phyloP scores from a whole-genome alignment of 345 rosid genomes.

The Draba incana region DNA sequence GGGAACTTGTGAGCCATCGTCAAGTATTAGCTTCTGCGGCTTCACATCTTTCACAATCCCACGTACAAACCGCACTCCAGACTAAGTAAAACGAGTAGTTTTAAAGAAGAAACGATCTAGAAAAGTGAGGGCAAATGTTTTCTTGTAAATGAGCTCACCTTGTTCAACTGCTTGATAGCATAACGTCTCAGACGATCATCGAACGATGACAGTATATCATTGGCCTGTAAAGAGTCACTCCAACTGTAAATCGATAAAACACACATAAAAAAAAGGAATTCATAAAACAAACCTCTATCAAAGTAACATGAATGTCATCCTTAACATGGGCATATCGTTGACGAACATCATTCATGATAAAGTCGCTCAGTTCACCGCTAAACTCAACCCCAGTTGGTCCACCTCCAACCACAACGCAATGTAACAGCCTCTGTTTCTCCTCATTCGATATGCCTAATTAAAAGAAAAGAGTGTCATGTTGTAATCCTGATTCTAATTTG shows the following conservation, averaged over 20 bases:
- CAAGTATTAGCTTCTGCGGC: conserved; percentile 72
- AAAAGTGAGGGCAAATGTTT: not conserved
- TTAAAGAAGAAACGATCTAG: not conserved
- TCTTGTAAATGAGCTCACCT: conserved; percentile 51
- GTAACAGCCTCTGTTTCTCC: conserved; percentile 82
- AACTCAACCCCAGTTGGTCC: conserved; percentile 99
- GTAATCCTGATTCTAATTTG: not conserved
- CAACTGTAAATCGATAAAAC: not conserved
- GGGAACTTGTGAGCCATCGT: conserved; percentile 84
- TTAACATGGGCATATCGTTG: conserved; percentile 87
- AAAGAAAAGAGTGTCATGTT: not conserved
- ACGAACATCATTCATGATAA: conserved; percentile 82
- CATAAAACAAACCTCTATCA: conserved; percentile 77
- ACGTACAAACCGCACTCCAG: conserved; percentile 85
- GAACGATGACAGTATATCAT: conserved; percentile 89
- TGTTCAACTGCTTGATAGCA: conserved; percentile 88
- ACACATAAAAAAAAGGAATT: conserved; percentile 4
- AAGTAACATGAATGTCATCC: conserved; percentile 81
- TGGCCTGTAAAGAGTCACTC: conserved; percentile 58
- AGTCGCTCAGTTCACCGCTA: conserved; percentile 96
- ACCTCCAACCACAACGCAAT: conserved; percentile 97
- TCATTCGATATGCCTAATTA: conserved; percentile 65
- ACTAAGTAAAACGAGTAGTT: conserved; percentile 47
- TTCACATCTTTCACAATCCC: conserved; percentile 90
- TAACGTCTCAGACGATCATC: conserved; percentile 90